Base-by-base conservation (phyloP, 2,329 filamentous ascomycete species). In the Colletotrichum sp. region DNA sequence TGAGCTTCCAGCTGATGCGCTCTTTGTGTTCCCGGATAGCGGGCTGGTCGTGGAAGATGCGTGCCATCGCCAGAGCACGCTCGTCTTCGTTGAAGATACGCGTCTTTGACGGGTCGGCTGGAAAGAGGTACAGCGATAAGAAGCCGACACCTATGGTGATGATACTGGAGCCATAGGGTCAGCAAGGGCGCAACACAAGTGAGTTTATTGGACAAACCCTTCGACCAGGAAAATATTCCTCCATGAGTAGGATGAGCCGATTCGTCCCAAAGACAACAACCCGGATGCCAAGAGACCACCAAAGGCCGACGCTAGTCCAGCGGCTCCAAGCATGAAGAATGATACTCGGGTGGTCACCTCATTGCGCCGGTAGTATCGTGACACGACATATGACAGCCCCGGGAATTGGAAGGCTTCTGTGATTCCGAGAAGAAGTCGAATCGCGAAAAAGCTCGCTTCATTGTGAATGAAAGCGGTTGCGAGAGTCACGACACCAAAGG, bases 351-450 rank as follows among this genome's bases (percentile, higher is more conserved):
- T 84, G 79, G 89, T 88, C 49, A 88, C 85, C 80, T 94, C 92
- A 32, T 86, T 88, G 18, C 91, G 86, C 5, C 91, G 85, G 74
- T 94, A 94, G 91, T 92, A 94, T 57, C 92, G 84, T 0, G 88
- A 91, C 60, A 93, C 82, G 75, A 93, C 94, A 79, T 94, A 94
- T 0, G 91, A 92, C n/a, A 93, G 92, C 0, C 92, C 91, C 0
- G 92, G 92, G 52, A 93, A 81, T 87, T 93, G 90, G 10, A 92
- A 92, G 0, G 92, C 91, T 80, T 94, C 92, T 69, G 93, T 92
- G 4, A 92, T 82, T 1, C 90, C 90, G 0, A 93, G 84, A 0
- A 93, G 77, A 71, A 93, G 93, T 0, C 92, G 89, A 0, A 94
- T 91, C 8, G 87, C 92, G 28, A 85, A 90, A 6, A 85, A 81